Evolutionary conservation across 2,329 filamentous ascomycete species (phyloP).

Genomic region (Colletotrichum sp.): DNA sequence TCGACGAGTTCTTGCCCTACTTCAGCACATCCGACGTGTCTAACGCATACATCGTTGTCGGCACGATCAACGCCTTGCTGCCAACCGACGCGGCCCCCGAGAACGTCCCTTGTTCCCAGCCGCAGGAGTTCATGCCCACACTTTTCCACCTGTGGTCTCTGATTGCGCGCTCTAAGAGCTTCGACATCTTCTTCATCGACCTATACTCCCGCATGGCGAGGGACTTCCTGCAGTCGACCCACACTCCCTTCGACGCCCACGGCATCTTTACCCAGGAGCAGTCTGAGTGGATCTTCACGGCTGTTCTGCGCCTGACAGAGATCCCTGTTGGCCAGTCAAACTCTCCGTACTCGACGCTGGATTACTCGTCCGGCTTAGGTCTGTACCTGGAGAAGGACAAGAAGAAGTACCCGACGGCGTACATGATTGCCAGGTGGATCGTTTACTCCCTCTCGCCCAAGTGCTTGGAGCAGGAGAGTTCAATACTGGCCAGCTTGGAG

Average conservation of each 20-base stretch:
- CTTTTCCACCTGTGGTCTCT: slow-evolving; percentile 97
- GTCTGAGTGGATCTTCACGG: slow-evolving; percentile 90
- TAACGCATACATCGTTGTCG: slow-evolving; percentile 91
- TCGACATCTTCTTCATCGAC: slow-evolving; percentile 89
- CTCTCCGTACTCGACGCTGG: slow-evolving; percentile 87
- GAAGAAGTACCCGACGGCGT: slow-evolving; percentile 89
- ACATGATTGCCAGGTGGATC: slow-evolving; percentile 92
- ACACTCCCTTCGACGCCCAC: slow-evolving; percentile 82
- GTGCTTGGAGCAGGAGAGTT: slow-evolving; percentile 77
- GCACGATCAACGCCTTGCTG: slow-evolving; percentile 83
- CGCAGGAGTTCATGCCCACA: slow-evolving; percentile 87
- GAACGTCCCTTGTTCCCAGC: slow-evolving; percentile 76
- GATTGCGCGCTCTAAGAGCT: slow-evolving; percentile 84
- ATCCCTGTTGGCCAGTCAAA: slow-evolving; percentile 97
- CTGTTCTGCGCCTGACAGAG: slow-evolving; percentile 85
- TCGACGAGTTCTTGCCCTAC: slow-evolving; percentile 81
- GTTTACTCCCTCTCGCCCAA: slow-evolving; percentile 90
- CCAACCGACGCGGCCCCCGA: slow-evolving; percentile 81
- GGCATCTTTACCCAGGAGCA: slow-evolving; percentile 94
- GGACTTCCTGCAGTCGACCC: slow-evolving; percentile 76
- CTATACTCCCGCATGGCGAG: slow-evolving; percentile 85
- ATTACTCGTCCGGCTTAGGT: slow-evolving; percentile 82
- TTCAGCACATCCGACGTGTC: slow-evolving; percentile 94
- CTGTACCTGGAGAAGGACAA: slow-evolving; percentile 90
- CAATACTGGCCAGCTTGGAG: slow-evolving; percentile 84